Percentiles rank a stretch among this genome's conserved stretches.
Conservation (phyloP, 2,329 filamentous ascomycete genomes). For the Dactylellina leptospora region DNA sequence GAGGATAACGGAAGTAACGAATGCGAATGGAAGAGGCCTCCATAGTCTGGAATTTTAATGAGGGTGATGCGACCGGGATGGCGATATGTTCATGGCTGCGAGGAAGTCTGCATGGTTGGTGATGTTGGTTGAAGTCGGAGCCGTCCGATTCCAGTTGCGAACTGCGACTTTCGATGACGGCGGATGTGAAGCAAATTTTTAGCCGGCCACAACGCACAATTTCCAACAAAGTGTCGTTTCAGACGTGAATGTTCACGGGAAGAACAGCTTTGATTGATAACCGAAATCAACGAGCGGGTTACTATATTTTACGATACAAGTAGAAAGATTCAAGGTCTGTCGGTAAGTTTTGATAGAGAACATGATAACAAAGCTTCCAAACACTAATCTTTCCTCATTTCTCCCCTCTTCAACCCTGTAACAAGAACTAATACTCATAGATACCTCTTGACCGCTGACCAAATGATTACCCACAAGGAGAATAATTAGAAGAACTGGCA, state of each 20-base stretch:
- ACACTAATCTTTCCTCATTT: too few relatives aligned
- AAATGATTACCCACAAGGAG: conserved; percentile 29
- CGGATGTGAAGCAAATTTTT: conserved; percentile 17
- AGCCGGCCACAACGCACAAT: conserved; percentile 25
- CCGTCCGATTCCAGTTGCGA: conserved; percentile 24
- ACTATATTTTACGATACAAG: too few relatives aligned
- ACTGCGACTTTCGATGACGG: conserved; percentile 6
- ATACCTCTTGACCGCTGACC: too few relatives aligned
- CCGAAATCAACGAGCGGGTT: neutral
- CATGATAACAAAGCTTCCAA: too few relatives aligned
- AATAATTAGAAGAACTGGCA: conserved; percentile 7
- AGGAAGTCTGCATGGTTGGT: conserved; percentile 6
- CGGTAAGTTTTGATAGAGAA: too few relatives aligned
- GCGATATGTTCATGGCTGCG: neutral
- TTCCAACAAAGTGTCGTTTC: conserved; percentile 11
- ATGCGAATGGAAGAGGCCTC: conserved; percentile 9
- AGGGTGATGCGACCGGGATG: neutral
- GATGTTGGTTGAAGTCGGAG: conserved; percentile 18
- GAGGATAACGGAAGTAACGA: conserved; percentile 27
- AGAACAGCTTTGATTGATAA: neutral
- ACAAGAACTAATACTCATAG: neutral
- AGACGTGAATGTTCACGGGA: neutral
- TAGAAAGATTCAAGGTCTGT: too few relatives aligned
- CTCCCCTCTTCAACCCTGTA: too few relatives aligned
- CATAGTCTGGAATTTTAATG: conserved; percentile 16